Conservation (phyloP, 176 grass and related monocot species). For the Ampelocalamus luodianensis region DNA sequence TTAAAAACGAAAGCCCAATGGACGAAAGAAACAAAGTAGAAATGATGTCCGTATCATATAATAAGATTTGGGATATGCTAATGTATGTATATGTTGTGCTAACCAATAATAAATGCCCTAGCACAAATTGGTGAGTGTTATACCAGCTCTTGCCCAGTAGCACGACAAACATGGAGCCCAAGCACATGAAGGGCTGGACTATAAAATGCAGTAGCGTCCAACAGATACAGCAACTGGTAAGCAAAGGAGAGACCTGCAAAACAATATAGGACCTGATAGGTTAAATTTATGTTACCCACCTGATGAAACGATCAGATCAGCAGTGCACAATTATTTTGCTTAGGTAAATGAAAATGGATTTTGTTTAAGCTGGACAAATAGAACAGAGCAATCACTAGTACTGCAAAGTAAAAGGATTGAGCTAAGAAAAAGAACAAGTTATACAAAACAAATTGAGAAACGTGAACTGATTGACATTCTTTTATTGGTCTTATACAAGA, state of each 20-base stretch:
- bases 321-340: constrained; percentile 13
- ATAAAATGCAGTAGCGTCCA: constrained; percentile 95
- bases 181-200: constrained; percentile 78
- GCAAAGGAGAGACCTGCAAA: constrained; percentile 83
- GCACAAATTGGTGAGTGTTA: constrained; percentile 24
- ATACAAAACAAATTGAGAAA: neutral
- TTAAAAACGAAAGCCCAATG: neutral
- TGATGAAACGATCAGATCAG: constrained; percentile 31
- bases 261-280: constrained; percentile 28
- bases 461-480: neutral
- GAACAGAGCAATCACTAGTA: neutral
- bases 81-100: neutral
- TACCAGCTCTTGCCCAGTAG: constrained; percentile 98
- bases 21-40: constrained; percentile 1
- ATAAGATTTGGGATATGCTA: neutral
- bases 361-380: constrained; percentile 4
- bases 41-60: neutral
- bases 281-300: constrained; percentile 19
- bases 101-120: constrained; percentile 33
- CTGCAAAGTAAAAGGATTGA: neutral
- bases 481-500: constrained; percentile 1
- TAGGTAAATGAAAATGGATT: constrained; percentile 14
- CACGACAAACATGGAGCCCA: constrained; percentile 92
- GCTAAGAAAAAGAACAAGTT: constrained; percentile 17
- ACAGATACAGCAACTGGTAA: constrained; percentile 90